Evolutionary conservation across 2,329 filamentous ascomycete species (phyloP), one percentile per base, ranked within the genome.

Genomic region (Alternaria burnsii): DNA sequence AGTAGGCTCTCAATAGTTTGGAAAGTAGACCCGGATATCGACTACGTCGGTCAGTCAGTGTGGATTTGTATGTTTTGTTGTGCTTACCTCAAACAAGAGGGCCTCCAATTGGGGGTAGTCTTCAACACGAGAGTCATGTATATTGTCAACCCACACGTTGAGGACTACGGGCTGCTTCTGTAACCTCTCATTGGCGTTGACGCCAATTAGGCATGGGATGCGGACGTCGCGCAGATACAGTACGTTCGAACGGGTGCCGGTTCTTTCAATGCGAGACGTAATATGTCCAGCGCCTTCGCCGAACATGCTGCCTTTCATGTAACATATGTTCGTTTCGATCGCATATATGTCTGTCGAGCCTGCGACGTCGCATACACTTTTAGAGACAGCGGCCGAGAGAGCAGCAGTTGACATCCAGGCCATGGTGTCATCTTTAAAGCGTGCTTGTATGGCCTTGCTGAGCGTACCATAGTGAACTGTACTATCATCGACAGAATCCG

Each of bases 381-480:
- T 55, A 3, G 57, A 60, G 34, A 72, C 58, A 7, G 54, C 55
- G 11, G 28, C 26, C 3, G 68, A 67, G 1, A 79, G 55, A 3
- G 69, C 68, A 32, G 59, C 61, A 1, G 72, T 73, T 10, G 64
- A 65, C 26, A 66, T 63, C 76, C 76, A 78, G 3, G 57, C 52
- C 12, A 44, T 40, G 16, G 50, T 50, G 9, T 57, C 43, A 3
- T 75, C 62, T 46, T 78, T 75, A 26, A 89, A 72, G 12, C 79
- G 80, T 24, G 77, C 76, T 32, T 89, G 79, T 14, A 93, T 82
- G 0, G 83, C 82, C 78, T 93, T 92, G 79, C 87, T 89, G 14
- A 93, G 82, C 10, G 81, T 83, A 2, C 91, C 91, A 71, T 94
- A 94, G 79, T 94, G 89, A 24, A 93, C 87, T 2, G 91, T 93